Evolutionary conservation across 495 filamentous ascomycete genomes (phyloP), one percentile per base, ranked within the genome.

Genomic region (Rhypophila decipiens): DNA sequence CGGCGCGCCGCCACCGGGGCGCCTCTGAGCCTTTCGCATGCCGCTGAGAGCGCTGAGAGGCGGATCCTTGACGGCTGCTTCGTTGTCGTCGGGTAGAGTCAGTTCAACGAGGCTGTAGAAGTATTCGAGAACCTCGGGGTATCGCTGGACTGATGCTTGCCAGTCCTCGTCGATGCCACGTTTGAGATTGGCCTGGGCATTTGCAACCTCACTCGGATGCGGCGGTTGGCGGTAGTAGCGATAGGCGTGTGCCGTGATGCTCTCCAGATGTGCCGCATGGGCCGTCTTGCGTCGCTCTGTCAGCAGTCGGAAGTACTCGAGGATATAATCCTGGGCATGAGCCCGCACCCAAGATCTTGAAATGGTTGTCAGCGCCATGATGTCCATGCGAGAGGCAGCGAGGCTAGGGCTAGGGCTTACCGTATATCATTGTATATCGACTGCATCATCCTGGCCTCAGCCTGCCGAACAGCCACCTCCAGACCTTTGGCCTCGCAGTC

Each of bases 151-250:
- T 23, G 75, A 79, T 7, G 73, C 69, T 53, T 77, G 72, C 84
- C 84, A 88, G 67, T 88, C 84, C 29, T 84, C 82, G 57, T 86
- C 83, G 60, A 87, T 82, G 51, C 80, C 84, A 31, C 76, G 69
- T 61, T 84, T 83, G 44, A 86, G 72, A 50, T 73, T 67, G 7
- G 70, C 68, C 52, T 85, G 73, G 20, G 79, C 81, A 24, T 73
- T 71, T 19, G 71, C 64, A 24, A 86, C 70, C 58, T 85, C 72
- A 52, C 64, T 72, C 11, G 76, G 77, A 46, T 79, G 75, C 31
- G 77, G 77, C 19, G 68, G 69, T 1, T 70, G 64, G 50, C 68
- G 65, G 61, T 74, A 80, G 58, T 74, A 76, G 62, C 80, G 79
- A 37, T 76, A 72, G 40, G 72, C 69, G 56, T 80, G 77, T 36